A percentile compares a stretch with the other conserved stretches of the same genome.
These are phyloP conservation scores for Claviceps spartinae DNA, from an alignment of 2,329 filamentous ascomycete genomes.

Conservation along the genomic window DNA sequence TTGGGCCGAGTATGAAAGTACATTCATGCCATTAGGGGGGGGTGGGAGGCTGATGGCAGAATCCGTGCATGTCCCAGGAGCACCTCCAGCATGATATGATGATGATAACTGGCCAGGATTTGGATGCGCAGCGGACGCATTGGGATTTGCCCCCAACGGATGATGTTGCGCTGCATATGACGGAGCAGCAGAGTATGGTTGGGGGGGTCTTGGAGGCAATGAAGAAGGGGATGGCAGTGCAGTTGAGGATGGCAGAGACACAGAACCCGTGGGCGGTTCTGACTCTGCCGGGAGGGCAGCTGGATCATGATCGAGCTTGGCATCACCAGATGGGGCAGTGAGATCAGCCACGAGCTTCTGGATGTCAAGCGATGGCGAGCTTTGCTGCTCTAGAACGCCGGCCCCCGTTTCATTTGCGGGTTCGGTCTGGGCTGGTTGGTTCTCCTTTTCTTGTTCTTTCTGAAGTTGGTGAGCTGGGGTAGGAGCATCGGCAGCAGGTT, in stretches of 20 bases:
- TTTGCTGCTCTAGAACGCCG: slow-evolving; percentile 16
- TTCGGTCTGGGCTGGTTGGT: slow-evolving; percentile 11
- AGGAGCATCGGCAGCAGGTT: slow-evolving; percentile 10
- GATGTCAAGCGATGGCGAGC: slow-evolving; percentile 21
- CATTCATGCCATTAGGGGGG: slow-evolving; percentile 16
- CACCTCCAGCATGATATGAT: slow-evolving; percentile 19
- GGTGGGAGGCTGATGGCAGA: slow-evolving; percentile 17
- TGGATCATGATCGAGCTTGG: slow-evolving; percentile 18
- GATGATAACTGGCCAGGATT: slow-evolving; percentile 21
- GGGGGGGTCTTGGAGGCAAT: slow-evolving; percentile 33
- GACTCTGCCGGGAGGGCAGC: slow-evolving; percentile 13
- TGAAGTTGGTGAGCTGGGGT: slow-evolving; percentile 13
- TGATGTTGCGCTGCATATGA: slow-evolving; percentile 25
- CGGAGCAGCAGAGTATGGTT: slow-evolving; percentile 24
- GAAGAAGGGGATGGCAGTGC: slow-evolving; percentile 26
- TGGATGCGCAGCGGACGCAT: slow-evolving; percentile 18
- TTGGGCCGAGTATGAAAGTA: slow-evolving; percentile 15
- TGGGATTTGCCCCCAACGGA: slow-evolving; percentile 18
- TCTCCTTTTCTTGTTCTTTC: slow-evolving; percentile 10
- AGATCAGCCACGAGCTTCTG: slow-evolving; percentile 29
- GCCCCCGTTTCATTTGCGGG: slow-evolving; percentile 16
- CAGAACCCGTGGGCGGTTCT: slow-evolving; percentile 14
- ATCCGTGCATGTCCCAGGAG: slow-evolving; percentile 20
- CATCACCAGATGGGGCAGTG: slow-evolving; percentile 20
- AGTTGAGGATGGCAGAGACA: slow-evolving; percentile 18